Evolutionary conservation across 164 flowering plant species (phyloP), one percentile per base, ranked within the genome.

Genomic region (Houttuynia cordata): DNA sequence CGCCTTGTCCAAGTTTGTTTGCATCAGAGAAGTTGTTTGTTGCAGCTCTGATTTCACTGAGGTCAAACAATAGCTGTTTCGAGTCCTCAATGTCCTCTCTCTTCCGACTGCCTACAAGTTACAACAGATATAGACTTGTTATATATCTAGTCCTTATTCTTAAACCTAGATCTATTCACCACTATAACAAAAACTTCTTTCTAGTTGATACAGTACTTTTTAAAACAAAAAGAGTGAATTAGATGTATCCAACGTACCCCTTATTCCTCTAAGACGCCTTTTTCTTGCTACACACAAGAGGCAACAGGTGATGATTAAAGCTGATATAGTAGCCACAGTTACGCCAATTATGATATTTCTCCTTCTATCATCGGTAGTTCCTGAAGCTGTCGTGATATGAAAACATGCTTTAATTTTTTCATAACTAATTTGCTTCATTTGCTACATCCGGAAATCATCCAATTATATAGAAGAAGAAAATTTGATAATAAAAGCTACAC

Each of bases 21-120:
- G 54, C 51, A 0, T 24, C 53, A 15, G 63, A 23, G 37, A 62
- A 62, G 59, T 62, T 55, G 20, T 62, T 34, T 54, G 65, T 62
- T 53, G 65, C 65, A 0, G 40, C 37, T 54, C 49, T 42, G 49
- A 42, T 42, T 42, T 42, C 17, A 14, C 17, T 42, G 49, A 42
- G 49, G 17, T 42, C 49, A 41, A 70, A 53, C 56, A 64, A 30
- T 7, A 70, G 70, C 22, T 56, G 40, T 3, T 70, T 69, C 23
- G 54, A n/a, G 57, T 61, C 30, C 45, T 62, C 30, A 34, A 57
- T 22, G 8, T 51, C 21, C 24, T 67, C 13, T 41, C 47, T 34
- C 17, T 14, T 3, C 15, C 15, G 9, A 42, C 49, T 3, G 17
- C 10, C 49, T 42, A 42, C 10, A 17, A 41, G 4, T 2, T 2